phyloP scores from a whole-genome alignment of 441 rosid species.

The Capsella rubella region DNA sequence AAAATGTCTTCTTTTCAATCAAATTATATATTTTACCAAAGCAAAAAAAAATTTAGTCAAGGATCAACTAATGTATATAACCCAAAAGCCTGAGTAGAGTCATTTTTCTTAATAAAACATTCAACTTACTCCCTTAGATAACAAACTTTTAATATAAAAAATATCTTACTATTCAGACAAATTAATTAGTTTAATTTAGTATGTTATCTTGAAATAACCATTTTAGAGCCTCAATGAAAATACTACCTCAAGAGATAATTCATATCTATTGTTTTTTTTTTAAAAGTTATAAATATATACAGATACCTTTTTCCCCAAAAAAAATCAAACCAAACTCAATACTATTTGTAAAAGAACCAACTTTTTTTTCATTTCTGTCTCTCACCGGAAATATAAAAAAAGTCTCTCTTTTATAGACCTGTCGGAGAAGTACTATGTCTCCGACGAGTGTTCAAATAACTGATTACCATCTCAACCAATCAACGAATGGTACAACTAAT shows the following conservation, averaged over 20 bases:
- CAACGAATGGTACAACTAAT: constrained; percentile 42
- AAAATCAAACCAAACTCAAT: neutral
- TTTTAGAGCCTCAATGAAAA: neutral
- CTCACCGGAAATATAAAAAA: neutral
- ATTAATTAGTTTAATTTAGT: no score
- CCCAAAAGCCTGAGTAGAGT: no score
- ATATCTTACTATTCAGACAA: no score
- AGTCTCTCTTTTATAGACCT: neutral
- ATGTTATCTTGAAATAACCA: no score
- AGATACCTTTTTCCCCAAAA: constrained; percentile 3
- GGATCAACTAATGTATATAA: no score
- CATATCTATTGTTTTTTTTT: neutral
- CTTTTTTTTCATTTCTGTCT: neutral
- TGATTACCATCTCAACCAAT: constrained; percentile 51
- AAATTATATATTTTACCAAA: no score
- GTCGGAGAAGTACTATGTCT: constrained; percentile 28
- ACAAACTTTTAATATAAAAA: no score
- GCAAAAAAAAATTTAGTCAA: no score
- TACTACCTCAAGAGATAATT: neutral
- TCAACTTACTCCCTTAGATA: no score
- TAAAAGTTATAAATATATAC: neutral
- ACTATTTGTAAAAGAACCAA: neutral
- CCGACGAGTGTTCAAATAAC: constrained; percentile 45
- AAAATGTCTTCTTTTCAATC: neutral
- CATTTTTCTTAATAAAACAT: no score